Base-by-base conservation (phyloP, 768 basidiomycete species). In the Hygrophoropsis aurantiaca region DNA sequence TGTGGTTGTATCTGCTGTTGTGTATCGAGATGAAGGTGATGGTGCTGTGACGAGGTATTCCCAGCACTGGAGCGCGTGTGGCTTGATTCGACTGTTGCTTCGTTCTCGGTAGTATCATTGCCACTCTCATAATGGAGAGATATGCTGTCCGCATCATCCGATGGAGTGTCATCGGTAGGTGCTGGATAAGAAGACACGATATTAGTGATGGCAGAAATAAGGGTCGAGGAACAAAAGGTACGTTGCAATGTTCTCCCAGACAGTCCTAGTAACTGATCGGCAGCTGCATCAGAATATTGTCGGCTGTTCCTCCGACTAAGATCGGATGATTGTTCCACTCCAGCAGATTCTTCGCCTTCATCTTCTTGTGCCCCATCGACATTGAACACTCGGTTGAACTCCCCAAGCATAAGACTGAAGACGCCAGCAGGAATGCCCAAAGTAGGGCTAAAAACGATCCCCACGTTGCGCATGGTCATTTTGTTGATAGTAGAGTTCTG, bases 381-480 rank as follows among this genome's bases (percentile, higher is more conserved):
- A 57, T 92, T 93, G 75, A 97, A 97, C 18, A 95, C 93, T 13
- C 84, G 80, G 56, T 90, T 91, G 70, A 94, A 97, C 63, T 97
- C 91, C 47, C 83, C 85, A 24, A 98, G 79, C 84, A 98, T 91
- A 53, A 97, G 71, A 60, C 90, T 93, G 68, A 98, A 94, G 35
- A 97, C 90, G 6, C 92, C 92, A 3, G 95, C 95, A n/a, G 95
- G 95, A 57, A 99, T 97, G 36, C 93, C 94, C 11, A 99, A 75
- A 0, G 97, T 98, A 2, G 97, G 97, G 54, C 93, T 94, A 71
- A 98, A 97, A 19, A 98, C 95, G 50, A 99, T 98, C 15, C 95
- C 94, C 21, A 99, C 92, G 64, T 99, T 99, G 38, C 95, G 84
- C 82, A 98, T 86, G 34, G 89, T 94, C 97, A 99, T 99, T 75